Percentiles rank a stretch among this genome's conserved stretches.
These are phyloP conservation scores for Suhomyces ambrosiae DNA, from an alignment of 1,139 yeast genomes.

Conservation along the genomic window DNA sequence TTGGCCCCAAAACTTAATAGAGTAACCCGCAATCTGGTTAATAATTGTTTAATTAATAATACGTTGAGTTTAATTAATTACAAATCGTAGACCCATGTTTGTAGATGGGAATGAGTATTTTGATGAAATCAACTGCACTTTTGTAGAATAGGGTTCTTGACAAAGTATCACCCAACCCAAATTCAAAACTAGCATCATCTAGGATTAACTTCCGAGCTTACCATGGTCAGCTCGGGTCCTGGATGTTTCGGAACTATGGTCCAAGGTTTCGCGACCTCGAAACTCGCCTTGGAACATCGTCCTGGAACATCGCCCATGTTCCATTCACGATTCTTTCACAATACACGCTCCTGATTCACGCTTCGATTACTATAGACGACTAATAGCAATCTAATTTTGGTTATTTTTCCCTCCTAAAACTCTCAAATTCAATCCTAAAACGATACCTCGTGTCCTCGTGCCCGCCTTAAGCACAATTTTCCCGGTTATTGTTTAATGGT, in stretches of 20 bases:
- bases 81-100: not conserved
- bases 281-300: too few species aligned
- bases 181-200: not conserved
- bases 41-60: conserved; percentile 14
- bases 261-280: not conserved
- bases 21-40: conserved; percentile 4
- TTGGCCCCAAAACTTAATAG: conserved; percentile 11
- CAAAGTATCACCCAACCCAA: not conserved
- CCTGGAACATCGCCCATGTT: not conserved
- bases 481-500: not conserved
- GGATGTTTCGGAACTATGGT: not conserved
- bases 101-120: too few species aligned
- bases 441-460: not conserved
- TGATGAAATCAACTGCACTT: too few species aligned
- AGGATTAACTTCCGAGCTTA: not conserved
- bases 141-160: too few species aligned
- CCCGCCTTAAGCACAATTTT: not conserved
- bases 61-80: conserved; percentile 1
- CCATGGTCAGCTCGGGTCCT: not conserved
- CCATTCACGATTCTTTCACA: not conserved
- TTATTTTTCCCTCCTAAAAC: not conserved
- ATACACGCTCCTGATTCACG: not conserved
- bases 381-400: conserved; percentile 1
- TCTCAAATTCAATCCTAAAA: not conserved
- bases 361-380: not conserved